Percentiles rank a stretch among this genome's conserved stretches.
Evolutionary conservation across 2,329 filamentous ascomycete species (phyloP).

Genomic region (Plenodomus lindquistii): DNA sequence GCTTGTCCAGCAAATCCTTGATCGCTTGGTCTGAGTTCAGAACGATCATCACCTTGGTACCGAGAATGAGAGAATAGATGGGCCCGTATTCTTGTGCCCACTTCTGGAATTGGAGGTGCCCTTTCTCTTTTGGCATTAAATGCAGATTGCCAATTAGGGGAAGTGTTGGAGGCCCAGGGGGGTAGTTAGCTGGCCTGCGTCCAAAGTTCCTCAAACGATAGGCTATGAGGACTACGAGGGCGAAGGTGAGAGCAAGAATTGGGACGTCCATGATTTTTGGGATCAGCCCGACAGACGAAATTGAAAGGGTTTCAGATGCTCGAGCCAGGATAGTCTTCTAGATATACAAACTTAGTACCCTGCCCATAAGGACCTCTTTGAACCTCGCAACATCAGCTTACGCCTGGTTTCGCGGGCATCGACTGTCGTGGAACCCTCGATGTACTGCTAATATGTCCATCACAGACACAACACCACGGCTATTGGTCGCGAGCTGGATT

Average conservation of each 20-base stretch:
- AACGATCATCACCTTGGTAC: conserved; percentile 54
- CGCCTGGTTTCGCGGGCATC: background rate
- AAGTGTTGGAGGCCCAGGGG: conserved; percentile 57
- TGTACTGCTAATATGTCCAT: background rate
- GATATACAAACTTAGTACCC: too few relatives aligned
- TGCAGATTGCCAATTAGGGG: conserved; percentile 59
- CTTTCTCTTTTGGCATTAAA: conserved; percentile 49
- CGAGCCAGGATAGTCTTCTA: too few relatives aligned
- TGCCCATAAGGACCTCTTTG: too few relatives aligned
- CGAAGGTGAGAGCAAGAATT: background rate
- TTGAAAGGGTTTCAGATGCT: too few relatives aligned
- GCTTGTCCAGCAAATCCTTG: conserved; percentile 58
- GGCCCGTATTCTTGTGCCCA: conserved; percentile 59
- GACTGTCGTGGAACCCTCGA: background rate
- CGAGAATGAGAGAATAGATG: conserved; percentile 57
- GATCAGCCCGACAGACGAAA: too few relatives aligned
- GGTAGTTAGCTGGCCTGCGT: conserved; percentile 43
- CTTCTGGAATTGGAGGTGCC: conserved; percentile 54
- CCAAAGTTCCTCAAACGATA: conserved; percentile 19
- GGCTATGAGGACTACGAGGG: background rate
- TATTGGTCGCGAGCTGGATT: background rate
- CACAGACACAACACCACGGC: background rate
- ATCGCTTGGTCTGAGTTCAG: conserved; percentile 52
- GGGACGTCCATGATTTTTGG: conserved; percentile 3
- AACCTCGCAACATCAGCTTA: background rate